Base-by-base conservation (phyloP, 2,329 filamentous ascomycete species). In the Ceratocystiopsis brevicomis region DNA sequence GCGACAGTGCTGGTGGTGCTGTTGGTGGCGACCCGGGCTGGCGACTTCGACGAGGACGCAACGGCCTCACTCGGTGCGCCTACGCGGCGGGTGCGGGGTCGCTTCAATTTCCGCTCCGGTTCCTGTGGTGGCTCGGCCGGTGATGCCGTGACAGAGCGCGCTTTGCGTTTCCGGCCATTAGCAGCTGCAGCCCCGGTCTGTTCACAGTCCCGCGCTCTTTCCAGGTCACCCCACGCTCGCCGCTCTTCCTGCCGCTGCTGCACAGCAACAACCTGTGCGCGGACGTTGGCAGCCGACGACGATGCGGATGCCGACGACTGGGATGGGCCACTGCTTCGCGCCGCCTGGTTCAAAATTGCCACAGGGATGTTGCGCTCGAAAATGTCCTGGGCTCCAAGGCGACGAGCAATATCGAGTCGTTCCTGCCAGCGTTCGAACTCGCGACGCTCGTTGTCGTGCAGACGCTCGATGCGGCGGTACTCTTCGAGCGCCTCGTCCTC, bases 201-300 rank as follows among this genome's bases (percentile, higher is more conserved):
- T 18, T 81, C 71, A 16, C 73, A 69, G 47, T 87, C 79, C 49
- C 84, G 73, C 38, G 83, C 86, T 57, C 79, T 82, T 52, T 95
- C 87, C 49, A 96, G 78, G 17, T 82, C 85, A 48, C 86, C 84
- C 90, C 88, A 95, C 4, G 88, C 85, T 45, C 77, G 71, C 43
- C 80, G 69, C 58, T 93, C 86, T 52, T 94, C 86, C 37, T 78
- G 64, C 9, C 80, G 81, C 58, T 92, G 82, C 35, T 75, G 60
- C 15, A 62, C 57, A 62, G 73, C 37, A 76, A 70, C 33, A 71
- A 71, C 15, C 54, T 56, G 40, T 45, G 47, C 58, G 64, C 54
- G 55, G 61, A 53, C 69, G 11, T 18, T 36, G 9, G 43, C 33
- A 15, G 33, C 33, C 15, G 33, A 34, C 25, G 25, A 30, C 25